A percentile compares a stretch with the other conserved stretches of the same genome.
phyloP scores from a whole-genome alignment of 495 filamentous ascomycete genomes.

The Amniculicola lignicola region DNA sequence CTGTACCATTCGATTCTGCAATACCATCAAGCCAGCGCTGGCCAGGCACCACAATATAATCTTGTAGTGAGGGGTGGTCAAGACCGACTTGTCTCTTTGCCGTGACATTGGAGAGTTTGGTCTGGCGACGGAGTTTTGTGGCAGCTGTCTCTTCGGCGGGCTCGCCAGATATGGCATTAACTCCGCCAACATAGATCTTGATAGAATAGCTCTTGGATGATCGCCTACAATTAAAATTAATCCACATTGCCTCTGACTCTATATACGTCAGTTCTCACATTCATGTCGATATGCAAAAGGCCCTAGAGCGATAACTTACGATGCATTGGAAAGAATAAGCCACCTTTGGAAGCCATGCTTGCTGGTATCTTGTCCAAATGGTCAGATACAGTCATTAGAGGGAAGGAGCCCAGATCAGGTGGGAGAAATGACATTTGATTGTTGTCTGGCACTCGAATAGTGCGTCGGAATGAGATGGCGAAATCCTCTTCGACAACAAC shows the following conservation, averaged over 20 bases:
- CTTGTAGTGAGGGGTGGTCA: conserved; percentile 12
- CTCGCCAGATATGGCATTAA: conserved; percentile 27
- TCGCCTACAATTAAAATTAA: conserved; percentile 7
- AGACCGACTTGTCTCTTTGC: background rate
- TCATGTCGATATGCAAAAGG: background rate
- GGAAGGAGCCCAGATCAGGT: conserved; percentile 10
- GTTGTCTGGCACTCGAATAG: conserved; percentile 28
- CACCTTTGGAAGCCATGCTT: conserved; percentile 11
- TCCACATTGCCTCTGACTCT: conserved; percentile 30
- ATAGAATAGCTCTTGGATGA: conserved; percentile 2
- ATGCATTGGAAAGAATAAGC: conserved; percentile 23
- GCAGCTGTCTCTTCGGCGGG: conserved; percentile 9
- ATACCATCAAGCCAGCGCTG: conserved; percentile 32
- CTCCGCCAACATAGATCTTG: conserved; percentile 24
- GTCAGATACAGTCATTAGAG: background rate
- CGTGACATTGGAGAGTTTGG: background rate
- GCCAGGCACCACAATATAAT: conserved; percentile 21
- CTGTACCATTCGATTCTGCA: conserved; percentile 15
- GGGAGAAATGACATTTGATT: conserved; percentile 5
- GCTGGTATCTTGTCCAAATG: conserved; percentile 6
- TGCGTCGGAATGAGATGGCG: conserved; percentile 24
- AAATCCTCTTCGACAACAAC: conserved; percentile 18
- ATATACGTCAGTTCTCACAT: background rate
- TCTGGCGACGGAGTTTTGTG: conserved; percentile 13
- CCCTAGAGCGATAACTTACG: conserved; percentile 15